These are phyloP conservation scores for Hypoxylon perforatum DNA, from an alignment of 495 filamentous ascomycete species.

Conservation along the genomic window DNA sequence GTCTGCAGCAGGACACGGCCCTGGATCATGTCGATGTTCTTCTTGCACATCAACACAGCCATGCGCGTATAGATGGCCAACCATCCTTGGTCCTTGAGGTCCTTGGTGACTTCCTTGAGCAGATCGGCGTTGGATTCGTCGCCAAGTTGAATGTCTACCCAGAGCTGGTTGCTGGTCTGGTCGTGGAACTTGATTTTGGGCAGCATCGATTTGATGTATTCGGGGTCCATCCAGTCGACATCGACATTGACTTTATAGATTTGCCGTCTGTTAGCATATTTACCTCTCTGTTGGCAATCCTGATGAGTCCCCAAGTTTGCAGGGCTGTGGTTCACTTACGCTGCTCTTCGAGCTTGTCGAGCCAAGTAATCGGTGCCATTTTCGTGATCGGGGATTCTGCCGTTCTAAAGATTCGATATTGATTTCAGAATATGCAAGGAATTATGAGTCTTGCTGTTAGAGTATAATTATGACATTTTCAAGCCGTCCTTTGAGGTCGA, in stretches of 20 bases:
- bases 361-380: conserved; percentile 30
- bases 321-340: conserved; percentile 17
- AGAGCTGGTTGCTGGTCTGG: conserved; percentile 59
- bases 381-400: conserved; percentile 8
- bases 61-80: conserved; percentile 54
- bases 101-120: conserved; percentile 46
- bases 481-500: conserved; percentile 11
- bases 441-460: background rate
- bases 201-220: conserved; percentile 55
- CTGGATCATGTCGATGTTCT: conserved; percentile 53
- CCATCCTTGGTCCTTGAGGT: conserved; percentile 56
- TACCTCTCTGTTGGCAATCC: conserved; percentile 5
- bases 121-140: conserved; percentile 51
- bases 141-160: conserved; percentile 53
- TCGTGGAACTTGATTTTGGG: conserved; percentile 54
- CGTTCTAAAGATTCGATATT: conserved; percentile 5
- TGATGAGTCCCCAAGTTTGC: background rate
- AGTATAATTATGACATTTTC: conserved; percentile 13
- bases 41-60: conserved; percentile 57
- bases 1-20: conserved; percentile 56
- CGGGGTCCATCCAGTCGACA: conserved; percentile 57
- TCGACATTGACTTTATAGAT: conserved; percentile 52
- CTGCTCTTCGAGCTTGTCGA: conserved; percentile 44
- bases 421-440: conserved; percentile 6
- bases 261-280: conserved; percentile 16